Conservation (phyloP, 1,284 basidiomycete genomes). For the Puccinia brachypodii region DNA sequence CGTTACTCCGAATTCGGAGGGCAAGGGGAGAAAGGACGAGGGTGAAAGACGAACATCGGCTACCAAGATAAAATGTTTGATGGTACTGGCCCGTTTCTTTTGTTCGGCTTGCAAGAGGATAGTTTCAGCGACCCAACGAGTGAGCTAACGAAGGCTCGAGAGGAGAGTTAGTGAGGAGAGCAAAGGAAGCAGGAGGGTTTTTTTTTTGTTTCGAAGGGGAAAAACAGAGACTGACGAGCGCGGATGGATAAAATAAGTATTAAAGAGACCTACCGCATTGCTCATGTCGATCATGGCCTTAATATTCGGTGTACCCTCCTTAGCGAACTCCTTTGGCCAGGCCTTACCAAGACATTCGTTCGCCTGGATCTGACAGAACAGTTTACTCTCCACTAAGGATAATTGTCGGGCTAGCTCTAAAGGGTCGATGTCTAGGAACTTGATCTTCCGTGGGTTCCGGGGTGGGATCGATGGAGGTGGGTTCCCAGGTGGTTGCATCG, state of each 20-base stretch:
- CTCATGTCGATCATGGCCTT: slow-evolving; percentile 86
- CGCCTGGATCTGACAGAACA: slow-evolving; percentile 84
- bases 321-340: slow-evolving; percentile 57
- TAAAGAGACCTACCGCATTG: slow-evolving; percentile 69
- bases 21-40: too few relatives aligned
- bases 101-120: slow-evolving; percentile 83
- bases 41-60: slow-evolving; percentile 79
- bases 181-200: not conserved
- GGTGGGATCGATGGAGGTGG: slow-evolving; percentile 75
- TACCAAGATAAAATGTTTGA: slow-evolving; percentile 90
- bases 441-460: slow-evolving; percentile 71
- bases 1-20: too few relatives aligned
- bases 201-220: not conserved
- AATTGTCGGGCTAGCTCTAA: slow-evolving; percentile 90
- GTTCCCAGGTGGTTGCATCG: slow-evolving; percentile 54
- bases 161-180: not conserved
- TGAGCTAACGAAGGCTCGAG: slow-evolving; percentile 57
- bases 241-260: slow-evolving; percentile 9
- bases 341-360: slow-evolving; percentile 76
- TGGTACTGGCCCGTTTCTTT: slow-evolving; percentile 72
- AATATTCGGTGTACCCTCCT: slow-evolving; percentile 67
- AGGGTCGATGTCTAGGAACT: slow-evolving; percentile 82
- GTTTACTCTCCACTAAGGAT: slow-evolving; percentile 83
- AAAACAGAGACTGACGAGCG: slow-evolving; percentile 17
- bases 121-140: slow-evolving; percentile 90